Base-by-base conservation (phyloP, 1,284 basidiomycete species). In the Moesziomyces parantarcticus region DNA sequence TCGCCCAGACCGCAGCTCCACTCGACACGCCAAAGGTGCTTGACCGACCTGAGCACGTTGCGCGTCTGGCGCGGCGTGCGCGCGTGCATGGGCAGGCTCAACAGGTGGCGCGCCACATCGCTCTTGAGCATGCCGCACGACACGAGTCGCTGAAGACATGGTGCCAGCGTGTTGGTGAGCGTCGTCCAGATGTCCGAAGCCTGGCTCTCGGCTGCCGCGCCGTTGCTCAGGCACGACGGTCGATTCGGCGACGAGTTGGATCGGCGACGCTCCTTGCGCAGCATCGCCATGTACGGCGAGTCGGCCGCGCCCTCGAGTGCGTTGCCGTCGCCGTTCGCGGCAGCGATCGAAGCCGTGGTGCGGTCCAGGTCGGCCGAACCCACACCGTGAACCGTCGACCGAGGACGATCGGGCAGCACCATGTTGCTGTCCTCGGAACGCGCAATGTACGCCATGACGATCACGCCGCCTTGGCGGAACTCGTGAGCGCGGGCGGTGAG, bases 101-200 rank as follows among this genome's bases (percentile, higher is more conserved):
- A 79, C 14, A 85, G 68, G 25, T 80, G 78, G 13, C 83, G 82
- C 14, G 85, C 85, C 1, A 85, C 83, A 40, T 83, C 83, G 40
- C 81, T 80, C 67, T 85, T 85, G 67, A 85, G 77, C 73, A 85
- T 76, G 43, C 82, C 78, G 20, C 84, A 85, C 18, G 84, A 85
- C 8, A 85, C 85, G 25, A 85, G 74, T 5, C 85, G 69, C 69
- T 85, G 85, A 32, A 85, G 81, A 23, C 84, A 84, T 14, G 84
- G 83, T 1, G 81, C 84, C 3, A 85, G 74, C 46, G 83, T 76
- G 40, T 82, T 79, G 48, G 80, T 80, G 29, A 85, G 66, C 22
- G 80, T 70, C 3, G 80, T 75, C 84, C 84, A 85, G 26, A 85
- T 81, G 54, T 85, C 84, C 41, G 65, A 59, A 26, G 58, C 32